A percentile compares a stretch with the other conserved stretches of the same genome.
Conservation (phyloP, 768 basidiomycete genomes). For the Infundibulicybe gibba region DNA sequence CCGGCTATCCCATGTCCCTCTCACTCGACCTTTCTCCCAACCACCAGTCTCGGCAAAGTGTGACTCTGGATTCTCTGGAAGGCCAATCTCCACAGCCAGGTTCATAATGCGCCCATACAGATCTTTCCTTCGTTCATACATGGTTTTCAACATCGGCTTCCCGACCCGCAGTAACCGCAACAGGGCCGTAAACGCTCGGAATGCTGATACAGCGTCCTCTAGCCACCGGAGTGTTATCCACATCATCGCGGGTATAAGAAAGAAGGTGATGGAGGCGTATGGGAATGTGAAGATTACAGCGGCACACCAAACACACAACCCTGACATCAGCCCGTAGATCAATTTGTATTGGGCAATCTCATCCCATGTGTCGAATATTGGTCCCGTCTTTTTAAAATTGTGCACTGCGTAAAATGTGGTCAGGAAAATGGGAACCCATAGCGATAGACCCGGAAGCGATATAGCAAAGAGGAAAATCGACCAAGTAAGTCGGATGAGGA, state of each 20-base stretch:
- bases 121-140: conserved; percentile 50
- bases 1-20: conserved; percentile 65
- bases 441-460: conserved; percentile 71
- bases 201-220: conserved; percentile 78
- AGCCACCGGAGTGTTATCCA: conserved; percentile 90
- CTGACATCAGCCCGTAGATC: conserved; percentile 75
- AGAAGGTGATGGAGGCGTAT: conserved; percentile 49
- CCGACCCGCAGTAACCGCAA: conserved; percentile 61
- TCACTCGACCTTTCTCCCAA: conserved; percentile 67
- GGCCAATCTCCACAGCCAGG: conserved; percentile 55
- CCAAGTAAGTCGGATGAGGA: conserved; percentile 65
- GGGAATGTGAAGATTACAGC: conserved; percentile 60
- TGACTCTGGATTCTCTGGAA: conserved; percentile 68
- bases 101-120: conserved; percentile 66
- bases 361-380: conserved; percentile 84
- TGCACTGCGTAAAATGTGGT: conserved; percentile 68
- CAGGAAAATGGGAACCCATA: conserved; percentile 79
- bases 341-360: conserved; percentile 91
- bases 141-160: conserved; percentile 45
- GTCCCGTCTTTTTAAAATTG: conserved; percentile 78
- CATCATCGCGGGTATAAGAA: conserved; percentile 72
- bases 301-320: conserved; percentile 60
- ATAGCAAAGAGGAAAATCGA: conserved; percentile 56
- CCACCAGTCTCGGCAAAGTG: conserved; percentile 59
- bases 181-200: conserved; percentile 69